Percentiles rank a stretch among this genome's conserved stretches.
Evolutionary conservation across 2,329 filamentous ascomycete species (phyloP).

Genomic region (Clarireedia paspali): DNA sequence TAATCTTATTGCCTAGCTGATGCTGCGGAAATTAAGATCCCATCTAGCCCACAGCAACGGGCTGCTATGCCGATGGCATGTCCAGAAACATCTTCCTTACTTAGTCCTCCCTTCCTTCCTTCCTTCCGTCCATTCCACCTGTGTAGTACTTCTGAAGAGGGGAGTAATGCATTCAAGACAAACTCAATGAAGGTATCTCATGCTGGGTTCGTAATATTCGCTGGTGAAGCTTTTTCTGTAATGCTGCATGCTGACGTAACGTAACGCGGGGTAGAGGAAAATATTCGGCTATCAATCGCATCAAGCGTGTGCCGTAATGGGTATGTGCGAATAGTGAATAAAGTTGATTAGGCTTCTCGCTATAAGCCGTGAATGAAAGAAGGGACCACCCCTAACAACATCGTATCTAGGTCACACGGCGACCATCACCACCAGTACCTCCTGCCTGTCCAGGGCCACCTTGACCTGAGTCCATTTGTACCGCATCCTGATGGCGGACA

Average conservation of each 20-base stretch:
- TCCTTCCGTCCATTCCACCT: not conserved
- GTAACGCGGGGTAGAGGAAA: not conserved
- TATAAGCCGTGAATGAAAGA: not conserved
- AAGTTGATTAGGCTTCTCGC: not conserved
- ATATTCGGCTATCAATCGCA: not conserved
- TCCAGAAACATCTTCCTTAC: not conserved
- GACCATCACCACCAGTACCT: slow-evolving; percentile 2
- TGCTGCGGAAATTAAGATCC: not conserved
- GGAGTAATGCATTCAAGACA: slow-evolving; percentile 6
- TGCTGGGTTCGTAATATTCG: slow-evolving; percentile 1
- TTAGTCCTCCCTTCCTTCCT: not conserved
- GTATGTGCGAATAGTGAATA: not conserved
- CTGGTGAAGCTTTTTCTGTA: not conserved
- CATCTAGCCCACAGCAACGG: not conserved
- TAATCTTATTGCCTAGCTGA: not conserved
- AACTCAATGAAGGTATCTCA: slow-evolving; percentile 2
- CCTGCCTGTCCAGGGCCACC: not conserved
- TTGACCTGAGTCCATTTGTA: not conserved
- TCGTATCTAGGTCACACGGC: slow-evolving; percentile 1
- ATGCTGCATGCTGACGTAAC: slow-evolving; percentile 4
- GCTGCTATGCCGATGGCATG: not conserved
- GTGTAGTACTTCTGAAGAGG: not conserved
- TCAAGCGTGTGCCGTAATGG: not conserved
- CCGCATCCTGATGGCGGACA: not conserved
- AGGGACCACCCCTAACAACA: not conserved